phyloP scores from a whole-genome alignment of 192 early-diverging fungal species.

The Spinellus fusiger region DNA sequence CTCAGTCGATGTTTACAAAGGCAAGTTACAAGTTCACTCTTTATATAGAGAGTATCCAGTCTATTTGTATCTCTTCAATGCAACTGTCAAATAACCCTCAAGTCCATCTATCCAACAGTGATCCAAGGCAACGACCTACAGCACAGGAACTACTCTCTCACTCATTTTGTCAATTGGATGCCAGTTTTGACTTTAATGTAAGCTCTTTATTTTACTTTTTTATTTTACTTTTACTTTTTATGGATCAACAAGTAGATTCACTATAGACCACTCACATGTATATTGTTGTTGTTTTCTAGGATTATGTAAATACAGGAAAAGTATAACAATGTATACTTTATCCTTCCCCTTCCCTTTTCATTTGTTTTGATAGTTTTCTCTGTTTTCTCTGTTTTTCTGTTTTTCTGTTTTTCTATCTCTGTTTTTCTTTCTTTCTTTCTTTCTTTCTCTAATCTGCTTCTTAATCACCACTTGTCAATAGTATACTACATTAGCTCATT shows the following conservation, averaged over 20 bases:
- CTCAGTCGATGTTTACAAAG: constrained; percentile 68
- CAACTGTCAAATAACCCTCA: background rate
- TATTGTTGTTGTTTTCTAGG: background rate
- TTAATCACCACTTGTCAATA: too few relatives aligned
- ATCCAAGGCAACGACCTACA: constrained; percentile 73
- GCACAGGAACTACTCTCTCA: constrained; percentile 65
- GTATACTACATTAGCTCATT: background rate
- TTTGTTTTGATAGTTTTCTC: background rate
- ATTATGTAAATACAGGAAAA: constrained; percentile 14
- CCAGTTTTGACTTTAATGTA: constrained; percentile 44
- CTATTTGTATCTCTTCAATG: background rate
- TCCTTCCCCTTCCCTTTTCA: too few relatives aligned
- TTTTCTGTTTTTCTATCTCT: background rate
- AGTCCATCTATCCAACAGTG: constrained; percentile 34
- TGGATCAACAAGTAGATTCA: too few relatives aligned
- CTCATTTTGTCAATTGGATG: constrained; percentile 55
- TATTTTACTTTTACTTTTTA: too few relatives aligned
- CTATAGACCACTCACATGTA: too few relatives aligned
- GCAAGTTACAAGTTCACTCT: too few relatives aligned
- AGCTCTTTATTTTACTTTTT: background rate
- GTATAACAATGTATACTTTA: constrained; percentile 2
- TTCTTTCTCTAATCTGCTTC: background rate
- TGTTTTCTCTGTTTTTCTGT: background rate
- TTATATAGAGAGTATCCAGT: too few relatives aligned
- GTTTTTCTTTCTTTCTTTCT: background rate